These are phyloP conservation scores for Nelumbo lutea DNA, from an alignment of 164 flowering plant species.

Conservation along the genomic window DNA sequence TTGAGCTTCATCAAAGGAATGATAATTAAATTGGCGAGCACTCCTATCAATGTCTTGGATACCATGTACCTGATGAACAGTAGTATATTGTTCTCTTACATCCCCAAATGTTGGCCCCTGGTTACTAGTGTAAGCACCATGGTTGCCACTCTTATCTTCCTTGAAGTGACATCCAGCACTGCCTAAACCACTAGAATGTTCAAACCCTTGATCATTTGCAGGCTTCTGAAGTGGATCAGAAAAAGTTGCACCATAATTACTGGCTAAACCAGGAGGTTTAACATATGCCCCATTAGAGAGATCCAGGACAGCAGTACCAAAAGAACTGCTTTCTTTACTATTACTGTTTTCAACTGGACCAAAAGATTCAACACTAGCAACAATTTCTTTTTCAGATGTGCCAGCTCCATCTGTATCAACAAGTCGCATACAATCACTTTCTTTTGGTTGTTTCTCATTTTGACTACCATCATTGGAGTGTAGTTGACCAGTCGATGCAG, in stretches of 20 bases:
- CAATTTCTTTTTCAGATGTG: conserved; percentile 34
- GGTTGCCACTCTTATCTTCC: conserved; percentile 20
- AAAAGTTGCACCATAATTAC: conserved; percentile 13
- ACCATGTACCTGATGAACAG: conserved; percentile 13
- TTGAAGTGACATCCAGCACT: conserved; percentile 12
- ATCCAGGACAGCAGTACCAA: conserved; percentile 22
- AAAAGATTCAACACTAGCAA: conserved; percentile 17
- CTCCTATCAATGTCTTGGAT: conserved; percentile 17
- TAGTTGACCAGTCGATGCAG: conserved; percentile 28
- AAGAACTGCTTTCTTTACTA: conserved; percentile 17
- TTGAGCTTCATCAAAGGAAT: conserved; percentile 21
- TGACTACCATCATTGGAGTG: conserved; percentile 22
- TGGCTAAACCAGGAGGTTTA: conserved; percentile 10
- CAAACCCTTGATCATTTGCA: conserved; percentile 23
- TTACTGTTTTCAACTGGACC: conserved; percentile 11
- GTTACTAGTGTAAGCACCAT: conserved; percentile 13
- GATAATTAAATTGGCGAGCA: conserved; percentile 24
- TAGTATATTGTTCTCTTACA: conserved; percentile 16
- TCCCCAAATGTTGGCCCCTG: conserved; percentile 15
- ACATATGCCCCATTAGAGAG: conserved; percentile 17
- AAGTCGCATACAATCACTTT: conserved; percentile 24
- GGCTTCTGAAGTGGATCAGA: conserved; percentile 17
- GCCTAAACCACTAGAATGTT: conserved; percentile 19
- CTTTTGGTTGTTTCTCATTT: conserved; percentile 29
- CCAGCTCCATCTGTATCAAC: conserved; percentile 44